Evolutionary conservation across 176 grass and related monocot species (phyloP).

Genomic region (Oryza nivara): DNA sequence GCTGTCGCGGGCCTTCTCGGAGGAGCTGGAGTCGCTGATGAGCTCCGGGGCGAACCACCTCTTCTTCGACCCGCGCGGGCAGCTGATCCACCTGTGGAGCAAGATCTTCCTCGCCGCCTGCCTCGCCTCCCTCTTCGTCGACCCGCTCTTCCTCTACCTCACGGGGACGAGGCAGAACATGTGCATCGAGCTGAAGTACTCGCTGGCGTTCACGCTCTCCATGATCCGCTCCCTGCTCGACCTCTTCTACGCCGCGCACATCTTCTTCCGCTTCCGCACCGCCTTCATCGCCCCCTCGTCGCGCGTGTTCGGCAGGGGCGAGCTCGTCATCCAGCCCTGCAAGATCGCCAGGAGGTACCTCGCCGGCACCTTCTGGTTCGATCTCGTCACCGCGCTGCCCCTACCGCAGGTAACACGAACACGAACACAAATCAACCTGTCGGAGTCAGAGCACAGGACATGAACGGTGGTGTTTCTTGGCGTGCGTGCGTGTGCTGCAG

Average conservation of each 20-base stretch:
- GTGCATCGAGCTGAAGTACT: constrained; percentile 62
- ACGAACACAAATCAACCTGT: too few species aligned
- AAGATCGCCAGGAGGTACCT: constrained; percentile 83
- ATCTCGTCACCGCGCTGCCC: constrained; percentile 77
- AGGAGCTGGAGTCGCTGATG: constrained; percentile 76
- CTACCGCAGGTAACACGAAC: constrained; percentile 76
- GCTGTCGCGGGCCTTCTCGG: constrained; percentile 78
- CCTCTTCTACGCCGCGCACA: constrained; percentile 76
- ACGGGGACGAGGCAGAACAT: constrained; percentile 51
- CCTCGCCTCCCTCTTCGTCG: constrained; percentile 80
- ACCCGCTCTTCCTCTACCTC: constrained; percentile 91
- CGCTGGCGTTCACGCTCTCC: constrained; percentile 58
- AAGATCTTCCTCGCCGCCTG: constrained; percentile 76
- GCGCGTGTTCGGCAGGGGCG: constrained; percentile 83
- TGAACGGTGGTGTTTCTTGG: background rate
- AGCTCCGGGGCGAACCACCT: constrained; percentile 31
- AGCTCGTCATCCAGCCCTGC: constrained; percentile 82
- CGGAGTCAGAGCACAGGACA: background rate
- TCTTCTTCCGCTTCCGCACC: constrained; percentile 78
- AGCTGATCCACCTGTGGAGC: constrained; percentile 70
- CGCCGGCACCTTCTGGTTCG: constrained; percentile 62
- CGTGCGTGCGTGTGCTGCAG: constrained; percentile 34
- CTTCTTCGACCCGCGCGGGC: constrained; percentile 75
- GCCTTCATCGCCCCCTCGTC: constrained; percentile 95
- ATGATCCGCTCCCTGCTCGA: constrained; percentile 70